Base-by-base conservation (phyloP, 345 rosid species). In the Lumnitzera littorea region DNA sequence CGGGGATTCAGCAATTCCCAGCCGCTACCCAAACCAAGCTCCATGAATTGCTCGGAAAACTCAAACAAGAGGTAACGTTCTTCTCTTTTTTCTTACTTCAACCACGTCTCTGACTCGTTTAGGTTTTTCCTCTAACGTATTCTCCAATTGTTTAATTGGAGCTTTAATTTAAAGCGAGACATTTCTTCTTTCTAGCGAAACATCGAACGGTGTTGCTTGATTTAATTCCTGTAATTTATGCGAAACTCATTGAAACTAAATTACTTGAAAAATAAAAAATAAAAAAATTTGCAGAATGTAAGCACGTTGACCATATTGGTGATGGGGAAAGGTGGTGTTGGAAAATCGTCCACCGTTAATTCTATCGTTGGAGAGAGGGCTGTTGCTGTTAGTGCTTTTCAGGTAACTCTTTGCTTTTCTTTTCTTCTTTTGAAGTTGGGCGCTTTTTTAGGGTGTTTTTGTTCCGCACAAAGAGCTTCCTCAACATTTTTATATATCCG, bases 321-420 rank as follows among this genome's bases (percentile, higher is more conserved):
- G 46, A 74, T 89, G 86, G 96, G 96, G 56, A 89, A 89, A 77
- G 95, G 91, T n/a, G 95, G 96, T 48, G 86, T 84, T 57, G 96
- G 95, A 50, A 89, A 89, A 65, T 89, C 96, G 13, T 89, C 96
- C 2, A 84, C 96, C 53, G 88, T 89, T 48, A 89, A 87, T 67
- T 89, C 96, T 43, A 80, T 89, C 52, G 63, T 84, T 15, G 88
- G 95, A 52, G 96, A 89, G 78, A 80, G 74, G 53, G 91, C 75
- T 53, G 83, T 83, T 63, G 67, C 84, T 63, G 88, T 87, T 60
- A 87, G 81, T 69, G 78, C 95, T 56, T 89, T 89, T 62, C 91
- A 87, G 87, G 96, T 87, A 57, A 1, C 51, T 46, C 46, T 47
- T 31, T 50, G 16, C 1, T 5, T 27, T 48, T 17, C 55, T 16